These are phyloP conservation scores for Cicer pinnatifidum DNA, from an alignment of 306 rosid genomes.

Conservation along the genomic window DNA sequence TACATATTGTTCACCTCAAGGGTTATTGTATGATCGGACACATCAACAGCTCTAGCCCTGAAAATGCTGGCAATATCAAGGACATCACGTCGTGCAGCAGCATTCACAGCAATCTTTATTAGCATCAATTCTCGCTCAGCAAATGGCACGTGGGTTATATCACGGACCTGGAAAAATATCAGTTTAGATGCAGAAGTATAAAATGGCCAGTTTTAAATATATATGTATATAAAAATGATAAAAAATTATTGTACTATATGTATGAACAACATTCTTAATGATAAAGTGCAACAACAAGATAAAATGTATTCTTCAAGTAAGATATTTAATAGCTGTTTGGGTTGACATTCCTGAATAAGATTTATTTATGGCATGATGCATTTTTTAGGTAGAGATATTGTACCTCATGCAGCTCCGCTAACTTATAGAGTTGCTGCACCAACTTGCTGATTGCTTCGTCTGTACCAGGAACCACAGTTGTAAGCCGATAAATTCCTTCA, in stretches of 20 bases:
- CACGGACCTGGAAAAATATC: conserved; percentile 61
- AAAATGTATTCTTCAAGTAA: conserved; percentile 11
- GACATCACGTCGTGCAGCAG: conserved; percentile 81
- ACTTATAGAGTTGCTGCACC: conserved; percentile 82
- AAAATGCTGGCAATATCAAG: conserved; percentile 86
- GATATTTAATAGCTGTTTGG: conserved; percentile 20
- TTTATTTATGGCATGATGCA: conserved; percentile 33
- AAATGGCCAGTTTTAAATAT: not conserved
- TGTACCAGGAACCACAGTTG: conserved; percentile 90
- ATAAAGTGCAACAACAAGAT: conserved; percentile 26
- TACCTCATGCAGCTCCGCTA: conserved; percentile 73
- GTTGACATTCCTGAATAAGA: conserved; percentile 5
- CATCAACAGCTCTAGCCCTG: conserved; percentile 83
- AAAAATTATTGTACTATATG: conserved; percentile 23
- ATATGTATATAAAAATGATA: not conserved
- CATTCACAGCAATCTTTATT: conserved; percentile 80
- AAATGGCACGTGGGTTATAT: conserved; percentile 79
- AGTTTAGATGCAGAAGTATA: conserved; percentile 33
- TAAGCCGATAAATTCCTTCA: conserved; percentile 83
- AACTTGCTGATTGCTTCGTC: conserved; percentile 76
- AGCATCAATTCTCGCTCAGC: conserved; percentile 87
- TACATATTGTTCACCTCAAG: conserved; percentile 64
- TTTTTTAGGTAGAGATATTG: conserved; percentile 41
- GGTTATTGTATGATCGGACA: conserved; percentile 81
- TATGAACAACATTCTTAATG: not conserved